phyloP scores from a whole-genome alignment of 108 stramenopile genomes.

The Chaetoceros tenuissimus region DNA sequence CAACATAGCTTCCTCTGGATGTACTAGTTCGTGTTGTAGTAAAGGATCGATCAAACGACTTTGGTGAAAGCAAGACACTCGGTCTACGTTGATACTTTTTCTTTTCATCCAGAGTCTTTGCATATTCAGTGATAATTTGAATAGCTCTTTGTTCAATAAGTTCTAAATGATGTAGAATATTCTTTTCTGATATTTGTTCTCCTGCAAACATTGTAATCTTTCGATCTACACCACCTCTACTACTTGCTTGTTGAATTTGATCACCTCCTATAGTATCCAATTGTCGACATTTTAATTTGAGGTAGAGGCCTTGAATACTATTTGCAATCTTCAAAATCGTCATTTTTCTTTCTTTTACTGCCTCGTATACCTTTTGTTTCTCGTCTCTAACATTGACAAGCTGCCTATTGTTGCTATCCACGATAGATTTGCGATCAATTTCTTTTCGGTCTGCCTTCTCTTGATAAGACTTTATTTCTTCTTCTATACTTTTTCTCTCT shows the following conservation, averaged over 20 bases:
- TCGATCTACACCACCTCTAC: conserved; percentile 6
- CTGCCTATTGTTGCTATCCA: conserved; percentile 33
- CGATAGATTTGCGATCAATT: conserved; percentile 22
- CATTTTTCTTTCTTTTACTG: conserved; percentile 29
- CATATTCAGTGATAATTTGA: conserved; percentile 39
- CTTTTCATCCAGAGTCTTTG: conserved; percentile 13
- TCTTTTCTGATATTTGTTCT: conserved; percentile 47
- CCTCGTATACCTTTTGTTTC: conserved; percentile 27
- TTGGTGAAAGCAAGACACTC: conserved; percentile 12
- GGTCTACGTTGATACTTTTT: conserved; percentile 10
- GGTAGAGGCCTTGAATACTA: conserved; percentile 48
- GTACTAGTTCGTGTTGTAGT: conserved; percentile 1
- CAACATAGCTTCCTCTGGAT: conserved; percentile 2
- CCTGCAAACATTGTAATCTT: conserved; percentile 41
- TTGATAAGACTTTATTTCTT: conserved; percentile 40
- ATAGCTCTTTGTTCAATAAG: conserved; percentile 56
- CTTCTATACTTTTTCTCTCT: conserved; percentile 21
- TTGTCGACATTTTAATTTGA: conserved; percentile 67
- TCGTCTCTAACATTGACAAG: conserved; percentile 31
- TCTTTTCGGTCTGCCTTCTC: conserved; percentile 42
- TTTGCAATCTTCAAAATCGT: conserved; percentile 50
- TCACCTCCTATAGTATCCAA: conserved; percentile 13
- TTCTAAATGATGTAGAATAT: conserved; percentile 64
- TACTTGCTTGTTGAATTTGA: conserved; percentile 8
- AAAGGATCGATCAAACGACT: conserved; percentile 24